Evolutionary conservation across 306 rosid species (phyloP), one percentile per base, ranked within the genome.

Genomic region (Lathyrus oleraceus): DNA sequence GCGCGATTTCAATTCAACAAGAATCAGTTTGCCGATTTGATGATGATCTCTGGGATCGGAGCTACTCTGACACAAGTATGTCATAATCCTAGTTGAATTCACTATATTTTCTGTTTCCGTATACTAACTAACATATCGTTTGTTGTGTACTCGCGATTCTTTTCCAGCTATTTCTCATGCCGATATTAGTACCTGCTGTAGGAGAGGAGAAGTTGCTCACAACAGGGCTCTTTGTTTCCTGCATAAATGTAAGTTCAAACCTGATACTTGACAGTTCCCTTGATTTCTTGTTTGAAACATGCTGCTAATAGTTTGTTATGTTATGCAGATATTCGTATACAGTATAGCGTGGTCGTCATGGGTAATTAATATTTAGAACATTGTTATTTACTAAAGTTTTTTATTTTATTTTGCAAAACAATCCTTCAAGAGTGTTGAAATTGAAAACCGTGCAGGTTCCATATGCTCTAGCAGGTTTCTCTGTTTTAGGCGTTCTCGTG

Each of bases 1-100:
- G 98, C 98, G 21, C 92, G 95, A 10, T 94, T 90, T 76, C 89
- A 84, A 51, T 94, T 81, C 85, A 74, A 68, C 73, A 94, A 88
- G 74, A 75, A 86, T 78, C 95, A 94, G 81, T 91, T 74, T 58
- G 97, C 98, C 14, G 97, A 88, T 83, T 43, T 91, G 73, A 42
- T 94, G 89, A 84, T 94, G 61, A 77, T 88, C 45, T 2, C 43
- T 1, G 97, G 95, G 61, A 67, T 84, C 71, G 78, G 90, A 68
- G 90, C 82, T 28, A 78, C 97, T 40, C 14, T 87, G 30, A 64
- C 91, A 69, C 98, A 90, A 83, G 98, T 86, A 77, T 4, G 79
- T 67, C 67, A 6, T 25, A 76, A 57, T 72, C 51, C 53, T 68
- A 71, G 44, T 35, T 35, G 39, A 35, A 5, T 35, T 35, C 39